A percentile compares a stretch with the other conserved stretches of the same genome.
Conservation (phyloP, 441 rosid species). For the Pelargonium fulgidum region DNA sequence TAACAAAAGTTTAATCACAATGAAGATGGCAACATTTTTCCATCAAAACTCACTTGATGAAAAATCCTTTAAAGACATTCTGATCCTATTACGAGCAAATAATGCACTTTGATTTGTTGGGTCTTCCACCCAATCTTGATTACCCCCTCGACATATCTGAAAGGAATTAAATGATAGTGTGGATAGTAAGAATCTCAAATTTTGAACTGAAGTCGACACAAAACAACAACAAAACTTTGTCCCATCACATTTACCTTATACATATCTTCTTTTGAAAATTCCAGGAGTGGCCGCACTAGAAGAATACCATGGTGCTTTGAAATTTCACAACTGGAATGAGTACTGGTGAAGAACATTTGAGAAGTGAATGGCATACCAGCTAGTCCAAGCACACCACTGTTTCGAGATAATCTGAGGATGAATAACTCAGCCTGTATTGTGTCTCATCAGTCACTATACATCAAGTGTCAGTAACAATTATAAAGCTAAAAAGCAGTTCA, state of each 20-base stretch:
- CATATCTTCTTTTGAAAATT: constrained; percentile 72
- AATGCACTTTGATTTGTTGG: constrained; percentile 66
- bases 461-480: constrained; percentile 5
- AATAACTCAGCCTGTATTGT: constrained; percentile 80
- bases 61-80: constrained; percentile 50
- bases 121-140: constrained; percentile 78
- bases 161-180: constrained; percentile 10
- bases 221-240: neutral
- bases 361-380: constrained; percentile 83
- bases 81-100: constrained; percentile 83
- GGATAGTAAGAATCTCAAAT: neutral
- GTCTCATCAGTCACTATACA: constrained; percentile 24
- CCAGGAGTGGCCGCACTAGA: constrained; percentile 73
- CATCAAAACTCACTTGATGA: constrained; percentile 50
- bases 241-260: constrained; percentile 47
- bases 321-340: constrained; percentile 28
- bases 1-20: neutral
- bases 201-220: neutral
- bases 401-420: constrained; percentile 80
- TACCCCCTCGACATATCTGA: constrained; percentile 60
- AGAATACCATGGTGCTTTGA: constrained; percentile 44
- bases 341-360: constrained; percentile 42
- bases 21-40: neutral
- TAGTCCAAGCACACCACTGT: constrained; percentile 90
- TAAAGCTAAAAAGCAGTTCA: neutral